Percentiles rank a stretch among this genome's conserved stretches.
phyloP scores from a whole-genome alignment of 169 alveolate genomes.

The Perkinsus olseni region DNA sequence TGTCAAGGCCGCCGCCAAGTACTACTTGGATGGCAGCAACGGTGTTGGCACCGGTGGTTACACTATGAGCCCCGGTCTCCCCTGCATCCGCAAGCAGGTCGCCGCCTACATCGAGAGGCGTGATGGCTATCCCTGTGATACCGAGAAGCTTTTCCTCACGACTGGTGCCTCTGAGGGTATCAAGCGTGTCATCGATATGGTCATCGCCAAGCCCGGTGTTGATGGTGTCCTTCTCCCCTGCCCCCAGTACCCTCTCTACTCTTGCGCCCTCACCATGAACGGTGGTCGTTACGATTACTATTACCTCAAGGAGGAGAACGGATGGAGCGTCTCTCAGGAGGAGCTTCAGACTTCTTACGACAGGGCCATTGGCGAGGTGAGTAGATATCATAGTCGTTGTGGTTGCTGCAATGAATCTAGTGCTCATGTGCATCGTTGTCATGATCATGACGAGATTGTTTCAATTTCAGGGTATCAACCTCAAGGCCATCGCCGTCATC shows the following conservation, averaged over 20 bases:
- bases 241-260: constrained; percentile 77
- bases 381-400: background rate
- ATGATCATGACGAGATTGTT: too few relatives aligned
- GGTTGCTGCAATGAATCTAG: background rate
- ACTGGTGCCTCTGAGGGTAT: constrained; percentile 48
- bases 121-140: constrained; percentile 30
- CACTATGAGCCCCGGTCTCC: constrained; percentile 18
- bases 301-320: background rate
- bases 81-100: constrained; percentile 13
- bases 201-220: constrained; percentile 2
- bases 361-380: background rate
- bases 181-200: background rate
- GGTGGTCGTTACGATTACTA: background rate
- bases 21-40: constrained; percentile 14
- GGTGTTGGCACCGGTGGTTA: constrained; percentile 22
- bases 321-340: background rate
- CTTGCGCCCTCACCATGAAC: constrained; percentile 27
- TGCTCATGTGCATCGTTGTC: too few relatives aligned
- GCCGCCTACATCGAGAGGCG: constrained; percentile 26
- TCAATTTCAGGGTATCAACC: background rate
- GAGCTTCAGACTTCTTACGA: background rate
- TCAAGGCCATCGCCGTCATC: constrained; percentile 56
- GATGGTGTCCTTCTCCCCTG: constrained; percentile 78
- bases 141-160: constrained; percentile 39
- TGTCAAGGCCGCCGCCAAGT: background rate